Percentiles rank a stretch among this genome's conserved stretches.
Evolutionary conservation across 371 early-diverging fungal species (phyloP).

Genomic region (Syncephalis plumigaleata): DNA sequence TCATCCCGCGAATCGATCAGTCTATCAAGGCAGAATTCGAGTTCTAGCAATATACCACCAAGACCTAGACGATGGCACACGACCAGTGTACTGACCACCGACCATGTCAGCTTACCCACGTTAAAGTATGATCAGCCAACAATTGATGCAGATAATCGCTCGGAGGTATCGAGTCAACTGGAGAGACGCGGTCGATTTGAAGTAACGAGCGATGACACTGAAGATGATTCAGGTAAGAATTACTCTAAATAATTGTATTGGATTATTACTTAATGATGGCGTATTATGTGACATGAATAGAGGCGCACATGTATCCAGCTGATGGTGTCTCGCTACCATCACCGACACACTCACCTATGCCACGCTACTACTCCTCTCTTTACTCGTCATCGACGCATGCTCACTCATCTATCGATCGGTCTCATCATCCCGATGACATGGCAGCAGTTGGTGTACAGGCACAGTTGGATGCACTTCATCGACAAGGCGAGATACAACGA

Average conservation of each 20-base stretch:
- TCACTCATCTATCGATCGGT: too few species aligned
- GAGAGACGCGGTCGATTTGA: conserved; percentile 12
- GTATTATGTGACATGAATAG: conserved; percentile 1
- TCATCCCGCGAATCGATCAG: neutral
- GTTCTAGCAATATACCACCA: neutral
- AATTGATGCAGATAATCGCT: neutral
- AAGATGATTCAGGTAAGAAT: conserved; percentile 3
- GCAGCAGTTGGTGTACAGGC: conserved; percentile 4
- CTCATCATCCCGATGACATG: conserved; percentile 6
- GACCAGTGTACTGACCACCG: too few species aligned
- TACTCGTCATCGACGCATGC: too few species aligned
- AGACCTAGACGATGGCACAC: neutral
- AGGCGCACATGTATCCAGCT: conserved; percentile 4
- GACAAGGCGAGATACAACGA: conserved; percentile 14
- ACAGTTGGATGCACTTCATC: conserved; percentile 11
- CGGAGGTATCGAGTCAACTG: conserved; percentile 2
- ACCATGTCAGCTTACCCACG: too few species aligned
- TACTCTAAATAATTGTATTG: neutral
- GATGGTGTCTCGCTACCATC: conserved; percentile 10
- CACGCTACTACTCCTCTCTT: conserved; percentile 7
- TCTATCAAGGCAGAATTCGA: conserved; percentile 5
- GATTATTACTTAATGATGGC: neutral
- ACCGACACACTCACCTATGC: conserved; percentile 10
- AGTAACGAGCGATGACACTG: conserved; percentile 11
- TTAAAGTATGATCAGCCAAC: too few species aligned